phyloP scores from a whole-genome alignment of 2,329 filamentous ascomycete species.

The Anthostomella pinea region DNA sequence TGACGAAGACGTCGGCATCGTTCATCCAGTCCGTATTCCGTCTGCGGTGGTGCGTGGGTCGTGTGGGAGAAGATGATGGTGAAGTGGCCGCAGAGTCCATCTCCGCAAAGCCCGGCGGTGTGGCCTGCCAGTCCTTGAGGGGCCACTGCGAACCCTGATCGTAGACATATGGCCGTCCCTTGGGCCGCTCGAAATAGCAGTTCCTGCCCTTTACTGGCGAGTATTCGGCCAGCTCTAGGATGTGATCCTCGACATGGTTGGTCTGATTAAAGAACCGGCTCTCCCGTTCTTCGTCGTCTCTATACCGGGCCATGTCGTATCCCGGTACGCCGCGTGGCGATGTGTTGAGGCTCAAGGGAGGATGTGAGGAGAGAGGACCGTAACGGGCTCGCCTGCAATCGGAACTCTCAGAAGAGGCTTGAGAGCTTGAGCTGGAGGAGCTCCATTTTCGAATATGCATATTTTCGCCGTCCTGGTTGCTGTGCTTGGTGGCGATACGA shows the following conservation, averaged over 20 bases:
- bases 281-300: slow-evolving; percentile 26
- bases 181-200: slow-evolving; percentile 25
- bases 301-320: slow-evolving; percentile 23
- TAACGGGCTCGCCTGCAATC: slow-evolving; percentile 16
- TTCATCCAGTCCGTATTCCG: slow-evolving; percentile 28
- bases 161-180: slow-evolving; percentile 27
- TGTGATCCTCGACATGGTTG: slow-evolving; percentile 20
- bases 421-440: slow-evolving; percentile 27
- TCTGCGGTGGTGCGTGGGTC: slow-evolving; percentile 15
- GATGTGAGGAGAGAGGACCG: slow-evolving; percentile 32
- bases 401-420: slow-evolving; percentile 22
- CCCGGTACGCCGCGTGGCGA: slow-evolving; percentile 28
- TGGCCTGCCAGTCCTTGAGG: slow-evolving; percentile 32
- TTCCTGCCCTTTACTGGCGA: slow-evolving; percentile 28
- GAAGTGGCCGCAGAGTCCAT: slow-evolving; percentile 17
- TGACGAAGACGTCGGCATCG: slow-evolving; percentile 27
- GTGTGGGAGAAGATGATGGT: slow-evolving; percentile 16
- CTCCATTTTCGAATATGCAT: slow-evolving; percentile 26
- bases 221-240: slow-evolving; percentile 23
- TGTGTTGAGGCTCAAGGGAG: slow-evolving; percentile 30
- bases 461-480: slow-evolving; percentile 16
- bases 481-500: slow-evolving; percentile 17
- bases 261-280: slow-evolving; percentile 23
- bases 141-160: slow-evolving; percentile 31
- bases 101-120: slow-evolving; percentile 25